phyloP scores from a whole-genome alignment of 805 yeast genomes.

The Naumovozyma baii region DNA sequence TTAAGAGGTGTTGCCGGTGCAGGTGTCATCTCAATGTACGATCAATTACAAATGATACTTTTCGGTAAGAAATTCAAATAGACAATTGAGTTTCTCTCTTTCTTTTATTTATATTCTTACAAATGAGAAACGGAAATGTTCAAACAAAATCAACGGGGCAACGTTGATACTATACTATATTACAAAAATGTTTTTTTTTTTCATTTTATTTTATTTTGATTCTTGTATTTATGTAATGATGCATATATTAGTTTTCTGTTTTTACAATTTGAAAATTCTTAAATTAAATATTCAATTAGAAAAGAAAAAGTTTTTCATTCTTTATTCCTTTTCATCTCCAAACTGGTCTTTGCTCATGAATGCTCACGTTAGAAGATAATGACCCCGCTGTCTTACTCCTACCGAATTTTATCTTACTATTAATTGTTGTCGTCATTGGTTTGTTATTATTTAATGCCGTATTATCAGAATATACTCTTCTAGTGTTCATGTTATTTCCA shows the following conservation, averaged over 20 bases:
- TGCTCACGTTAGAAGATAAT: slow-evolving; percentile 2
- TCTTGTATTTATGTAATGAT: neutral
- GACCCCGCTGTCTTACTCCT: slow-evolving; percentile 12
- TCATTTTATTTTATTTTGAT: too few species aligned
- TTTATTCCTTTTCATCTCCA: slow-evolving; percentile 7
- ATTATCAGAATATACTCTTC: neutral
- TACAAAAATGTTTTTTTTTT: too few species aligned
- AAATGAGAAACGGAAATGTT: too few species aligned
- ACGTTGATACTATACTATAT: neutral
- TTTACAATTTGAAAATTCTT: neutral
- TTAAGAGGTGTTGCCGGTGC: slow-evolving; percentile 99
- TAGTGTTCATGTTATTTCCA: neutral
- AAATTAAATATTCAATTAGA: neutral
- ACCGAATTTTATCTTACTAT: slow-evolving; percentile 5
- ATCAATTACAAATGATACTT: slow-evolving; percentile 87
- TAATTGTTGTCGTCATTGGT: neutral
- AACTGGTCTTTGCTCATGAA: slow-evolving; percentile 5
- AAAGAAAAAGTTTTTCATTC: neutral
- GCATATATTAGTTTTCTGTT: neutral
- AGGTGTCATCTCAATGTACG: slow-evolving; percentile 97
- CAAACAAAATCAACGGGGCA: too few species aligned
- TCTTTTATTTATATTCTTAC: too few species aligned
- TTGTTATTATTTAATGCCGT: neutral
- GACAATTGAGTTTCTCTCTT: neutral
- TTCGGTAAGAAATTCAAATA: slow-evolving; percentile 92